A percentile compares a stretch with the other conserved stretches of the same genome.
Evolutionary conservation across 768 basidiomycete genomes (phyloP).

Genomic region (Amanita thiersii): DNA sequence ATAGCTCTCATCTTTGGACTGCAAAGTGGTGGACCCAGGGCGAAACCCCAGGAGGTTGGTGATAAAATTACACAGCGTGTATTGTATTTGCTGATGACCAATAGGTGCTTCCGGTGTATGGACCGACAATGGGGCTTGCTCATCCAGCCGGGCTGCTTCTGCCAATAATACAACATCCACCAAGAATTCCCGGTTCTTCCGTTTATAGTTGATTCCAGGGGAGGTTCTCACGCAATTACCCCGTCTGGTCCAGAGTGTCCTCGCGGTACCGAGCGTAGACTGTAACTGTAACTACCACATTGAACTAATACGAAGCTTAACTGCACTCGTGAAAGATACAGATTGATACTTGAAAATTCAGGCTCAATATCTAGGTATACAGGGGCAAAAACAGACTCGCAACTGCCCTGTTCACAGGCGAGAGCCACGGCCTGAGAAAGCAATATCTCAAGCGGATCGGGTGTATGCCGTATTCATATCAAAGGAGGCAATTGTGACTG

Average conservation of each 20-base stretch:
- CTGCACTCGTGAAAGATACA: too few relatives aligned
- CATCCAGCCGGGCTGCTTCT: slow-evolving; percentile 15
- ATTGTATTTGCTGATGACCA: slow-evolving; percentile 2
- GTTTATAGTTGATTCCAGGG: not conserved
- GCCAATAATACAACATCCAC: slow-evolving; percentile 8
- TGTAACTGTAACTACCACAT: not conserved
- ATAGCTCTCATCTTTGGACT: slow-evolving; percentile 31
- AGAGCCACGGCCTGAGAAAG: too few relatives aligned
- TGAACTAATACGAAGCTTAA: too few relatives aligned
- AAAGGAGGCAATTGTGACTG: too few relatives aligned
- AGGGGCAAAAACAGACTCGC: too few relatives aligned
- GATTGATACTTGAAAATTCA: too few relatives aligned
- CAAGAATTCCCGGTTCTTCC: slow-evolving; percentile 22
- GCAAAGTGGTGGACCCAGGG: slow-evolving; percentile 60
- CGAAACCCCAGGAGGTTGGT: slow-evolving; percentile 42
- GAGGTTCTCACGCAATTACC: not conserved
- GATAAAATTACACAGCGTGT: slow-evolving; percentile 6
- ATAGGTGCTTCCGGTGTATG: slow-evolving; percentile 45
- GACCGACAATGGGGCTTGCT: slow-evolving; percentile 50
- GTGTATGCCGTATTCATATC: too few relatives aligned
- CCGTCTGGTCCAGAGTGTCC: not conserved
- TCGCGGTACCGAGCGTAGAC: not conserved
- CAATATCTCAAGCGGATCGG: too few relatives aligned
- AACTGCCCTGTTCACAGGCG: too few relatives aligned
- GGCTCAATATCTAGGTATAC: too few relatives aligned